Conservation (phyloP, 805 yeast genomes). For the Cyberlindnera saturnus region DNA sequence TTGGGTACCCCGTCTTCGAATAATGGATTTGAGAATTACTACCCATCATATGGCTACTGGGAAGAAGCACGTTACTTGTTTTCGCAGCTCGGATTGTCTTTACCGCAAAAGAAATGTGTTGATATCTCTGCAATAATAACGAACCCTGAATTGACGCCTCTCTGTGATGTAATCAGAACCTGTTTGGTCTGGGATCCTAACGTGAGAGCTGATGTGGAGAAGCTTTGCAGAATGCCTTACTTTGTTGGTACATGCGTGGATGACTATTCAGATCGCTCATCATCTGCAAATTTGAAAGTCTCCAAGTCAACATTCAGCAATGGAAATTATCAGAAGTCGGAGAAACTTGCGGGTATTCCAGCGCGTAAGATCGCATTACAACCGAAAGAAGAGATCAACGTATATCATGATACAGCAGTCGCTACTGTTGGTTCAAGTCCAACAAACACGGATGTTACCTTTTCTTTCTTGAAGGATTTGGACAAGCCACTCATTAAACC, state of each 20-base stretch:
- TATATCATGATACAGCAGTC: constrained; percentile 2
- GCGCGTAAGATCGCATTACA: not conserved
- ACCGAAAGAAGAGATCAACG: not conserved
- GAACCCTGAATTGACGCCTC: constrained; percentile 33
- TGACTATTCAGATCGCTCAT: constrained; percentile 2
- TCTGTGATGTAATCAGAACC: constrained; percentile 33
- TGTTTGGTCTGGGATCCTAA: constrained; percentile 78
- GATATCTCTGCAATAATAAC: constrained; percentile 40
- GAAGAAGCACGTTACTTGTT: constrained; percentile 51
- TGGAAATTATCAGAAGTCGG: constrained; percentile 9
- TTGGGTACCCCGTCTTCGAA: constrained; percentile 65
- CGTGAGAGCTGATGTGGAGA: constrained; percentile 47
- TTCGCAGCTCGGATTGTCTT: constrained; percentile 43
- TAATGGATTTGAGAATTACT: constrained; percentile 19
- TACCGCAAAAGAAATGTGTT: constrained; percentile 52
- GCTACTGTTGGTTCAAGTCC: constrained; percentile 6
- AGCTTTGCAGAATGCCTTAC: constrained; percentile 45
- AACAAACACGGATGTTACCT: constrained; percentile 1
- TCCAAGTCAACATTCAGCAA: constrained; percentile 1
- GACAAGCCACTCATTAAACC: not conserved
- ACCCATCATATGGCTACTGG: constrained; percentile 72
- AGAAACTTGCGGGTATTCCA: constrained; percentile 12
- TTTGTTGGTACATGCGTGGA: constrained; percentile 41
- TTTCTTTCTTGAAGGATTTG: constrained; percentile 6
- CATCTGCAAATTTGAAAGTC: not conserved